Conservation (phyloP, 305 asterid genomes). For the Fraxinus paxiana region DNA sequence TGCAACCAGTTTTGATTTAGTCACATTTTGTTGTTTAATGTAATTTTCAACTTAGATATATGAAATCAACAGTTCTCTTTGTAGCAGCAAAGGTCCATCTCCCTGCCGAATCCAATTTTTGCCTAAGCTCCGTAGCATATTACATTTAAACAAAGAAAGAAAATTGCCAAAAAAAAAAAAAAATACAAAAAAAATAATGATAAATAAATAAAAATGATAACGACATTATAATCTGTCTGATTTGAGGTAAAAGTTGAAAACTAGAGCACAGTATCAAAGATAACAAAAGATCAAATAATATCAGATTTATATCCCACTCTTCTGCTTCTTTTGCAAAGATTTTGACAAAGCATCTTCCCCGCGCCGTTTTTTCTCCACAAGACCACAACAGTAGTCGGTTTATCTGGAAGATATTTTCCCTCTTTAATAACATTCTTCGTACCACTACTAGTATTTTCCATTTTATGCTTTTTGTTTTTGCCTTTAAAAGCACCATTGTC, state of each 20-base stretch:
- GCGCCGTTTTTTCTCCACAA: slow-evolving; percentile 37
- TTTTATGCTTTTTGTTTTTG: slow-evolving; percentile 39
- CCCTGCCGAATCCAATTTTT: slow-evolving; percentile 20
- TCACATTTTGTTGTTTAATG: slow-evolving; percentile 33
- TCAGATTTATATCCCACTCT: slow-evolving; percentile 29
- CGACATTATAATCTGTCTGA: slow-evolving; percentile 15
- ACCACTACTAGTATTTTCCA: slow-evolving; percentile 14
- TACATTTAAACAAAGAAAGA: slow-evolving; percentile 16
- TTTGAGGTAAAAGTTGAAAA: slow-evolving; percentile 18
- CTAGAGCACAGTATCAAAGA: background rate
- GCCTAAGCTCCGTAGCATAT: background rate
- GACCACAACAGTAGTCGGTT: slow-evolving; percentile 22
- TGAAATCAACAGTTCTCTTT: slow-evolving; percentile 47
- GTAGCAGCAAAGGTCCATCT: background rate
- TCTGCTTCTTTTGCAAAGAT: slow-evolving; percentile 32
- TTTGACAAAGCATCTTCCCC: slow-evolving; percentile 31
- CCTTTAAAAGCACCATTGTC: slow-evolving; percentile 24
- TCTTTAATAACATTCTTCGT: slow-evolving; percentile 3
- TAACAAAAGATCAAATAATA: background rate
- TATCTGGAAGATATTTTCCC: background rate
- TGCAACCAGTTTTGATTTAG: slow-evolving; percentile 36
- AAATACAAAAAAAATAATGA: no score
- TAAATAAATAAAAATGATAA: background rate
- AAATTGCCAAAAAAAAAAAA: slow-evolving; percentile 8
- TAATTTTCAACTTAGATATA: slow-evolving; percentile 38